These are phyloP conservation scores for Marsdenia floribunda DNA, from an alignment of 257 asterid species.

Conservation along the genomic window DNA sequence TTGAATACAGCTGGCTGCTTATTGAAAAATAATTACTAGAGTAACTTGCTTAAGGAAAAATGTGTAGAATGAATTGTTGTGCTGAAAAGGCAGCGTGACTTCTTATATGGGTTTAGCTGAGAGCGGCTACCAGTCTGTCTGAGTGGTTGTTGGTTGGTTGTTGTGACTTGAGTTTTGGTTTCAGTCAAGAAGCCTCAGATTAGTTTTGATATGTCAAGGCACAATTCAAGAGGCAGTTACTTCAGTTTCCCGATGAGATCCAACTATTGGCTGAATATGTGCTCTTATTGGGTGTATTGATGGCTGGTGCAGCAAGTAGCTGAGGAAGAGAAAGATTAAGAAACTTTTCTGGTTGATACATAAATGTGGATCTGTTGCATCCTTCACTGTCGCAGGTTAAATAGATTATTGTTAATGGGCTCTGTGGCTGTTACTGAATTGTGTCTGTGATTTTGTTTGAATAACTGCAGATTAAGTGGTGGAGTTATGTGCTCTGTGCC, in stretches of 20 bases:
- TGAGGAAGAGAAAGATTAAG: constrained; percentile 4
- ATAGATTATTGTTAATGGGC: background rate
- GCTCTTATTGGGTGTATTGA: background rate
- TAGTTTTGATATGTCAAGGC: constrained; percentile 3
- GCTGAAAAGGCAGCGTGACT: background rate
- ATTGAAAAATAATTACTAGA: constrained; percentile 15
- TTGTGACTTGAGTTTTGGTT: background rate
- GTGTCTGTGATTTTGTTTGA: background rate
- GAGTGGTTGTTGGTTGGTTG: background rate
- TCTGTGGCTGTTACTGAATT: background rate
- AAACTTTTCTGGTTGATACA: constrained; percentile 11
- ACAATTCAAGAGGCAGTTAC: constrained; percentile 18
- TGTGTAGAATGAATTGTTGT: constrained; percentile 5
- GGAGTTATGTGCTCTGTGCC: background rate
- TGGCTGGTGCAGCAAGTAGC: constrained; percentile 6
- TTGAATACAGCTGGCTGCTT: constrained; percentile 18
- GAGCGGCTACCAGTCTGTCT: background rate
- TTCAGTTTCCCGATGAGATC: background rate
- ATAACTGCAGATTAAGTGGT: background rate
- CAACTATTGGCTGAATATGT: background rate
- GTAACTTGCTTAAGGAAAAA: constrained; percentile 2
- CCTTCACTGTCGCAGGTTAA: background rate
- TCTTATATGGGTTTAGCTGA: background rate
- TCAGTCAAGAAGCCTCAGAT: background rate
- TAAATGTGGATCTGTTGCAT: background rate